phyloP scores from a whole-genome alignment of 1,284 basidiomycete species.

The Trametes versicolor region DNA sequence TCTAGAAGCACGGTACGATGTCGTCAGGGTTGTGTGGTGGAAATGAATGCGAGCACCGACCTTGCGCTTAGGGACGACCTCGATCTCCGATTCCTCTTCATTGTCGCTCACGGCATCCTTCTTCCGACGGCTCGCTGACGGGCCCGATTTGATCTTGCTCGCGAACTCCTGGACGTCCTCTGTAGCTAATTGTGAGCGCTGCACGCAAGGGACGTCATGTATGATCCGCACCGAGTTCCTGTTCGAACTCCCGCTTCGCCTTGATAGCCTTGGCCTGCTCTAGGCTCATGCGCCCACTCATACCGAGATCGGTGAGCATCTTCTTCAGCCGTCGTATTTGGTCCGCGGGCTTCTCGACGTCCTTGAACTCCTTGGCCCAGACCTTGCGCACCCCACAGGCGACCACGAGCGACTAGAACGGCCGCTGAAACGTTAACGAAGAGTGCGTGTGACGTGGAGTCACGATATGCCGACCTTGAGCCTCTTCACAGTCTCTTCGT shows the following conservation, averaged over 20 bases:
- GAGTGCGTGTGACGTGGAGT: background rate
- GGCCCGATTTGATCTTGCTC: constrained; percentile 42
- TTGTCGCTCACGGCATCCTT: constrained; percentile 34
- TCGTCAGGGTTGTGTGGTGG: constrained; percentile 21
- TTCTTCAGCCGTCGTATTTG: constrained; percentile 75
- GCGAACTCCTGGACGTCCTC: constrained; percentile 75
- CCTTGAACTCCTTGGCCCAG: constrained; percentile 83
- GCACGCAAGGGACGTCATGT: background rate
- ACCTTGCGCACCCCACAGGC: constrained; percentile 86
- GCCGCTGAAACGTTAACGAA: background rate
- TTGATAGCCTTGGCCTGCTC: constrained; percentile 83
- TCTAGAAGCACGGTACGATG: constrained; percentile 43
- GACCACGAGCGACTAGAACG: constrained; percentile 66
- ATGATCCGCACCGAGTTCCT: constrained; percentile 76
- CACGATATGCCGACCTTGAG: constrained; percentile 42
- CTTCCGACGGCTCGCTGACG: constrained; percentile 19
- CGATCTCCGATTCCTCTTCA: constrained; percentile 45
- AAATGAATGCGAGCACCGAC: constrained; percentile 42
- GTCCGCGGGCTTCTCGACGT: constrained; percentile 62
- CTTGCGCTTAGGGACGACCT: constrained; percentile 46
- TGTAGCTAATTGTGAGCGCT: constrained; percentile 37
- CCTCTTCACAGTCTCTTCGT: constrained; percentile 49
- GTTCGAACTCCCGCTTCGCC: constrained; percentile 74
- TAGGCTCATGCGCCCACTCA: constrained; percentile 80
- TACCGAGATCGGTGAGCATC: constrained; percentile 78